A percentile compares a stretch with the other conserved stretches of the same genome.
Conservation (phyloP, 768 basidiomycete species). For the Trametes villosa region DNA sequence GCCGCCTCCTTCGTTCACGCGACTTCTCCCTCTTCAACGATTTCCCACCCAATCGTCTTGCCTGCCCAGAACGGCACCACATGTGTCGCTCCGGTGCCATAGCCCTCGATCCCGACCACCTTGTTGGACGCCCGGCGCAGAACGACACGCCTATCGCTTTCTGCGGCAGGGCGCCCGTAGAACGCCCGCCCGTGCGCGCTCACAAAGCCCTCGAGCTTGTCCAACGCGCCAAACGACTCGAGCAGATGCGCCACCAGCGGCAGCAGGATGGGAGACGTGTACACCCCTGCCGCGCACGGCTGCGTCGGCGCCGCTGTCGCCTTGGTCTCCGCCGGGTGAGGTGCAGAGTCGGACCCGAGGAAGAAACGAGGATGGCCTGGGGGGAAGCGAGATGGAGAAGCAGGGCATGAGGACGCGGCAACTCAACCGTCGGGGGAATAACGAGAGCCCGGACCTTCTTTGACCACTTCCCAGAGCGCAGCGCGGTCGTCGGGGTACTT, state of each 20-base stretch:
- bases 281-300: conserved; percentile 93
- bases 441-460: conserved; percentile 55
- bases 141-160: conserved; percentile 42
- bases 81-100: conserved; percentile 40
- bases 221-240: conserved; percentile 85
- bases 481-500: conserved; percentile 92
- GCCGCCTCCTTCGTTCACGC: neutral
- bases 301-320: conserved; percentile 69
- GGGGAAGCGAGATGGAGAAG: neutral
- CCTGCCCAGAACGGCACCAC: conserved; percentile 92
- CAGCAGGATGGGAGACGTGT: conserved; percentile 91
- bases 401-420: neutral
- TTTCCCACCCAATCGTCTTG: conserved; percentile 74
- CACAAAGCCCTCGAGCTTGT: conserved; percentile 80
- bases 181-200: conserved; percentile 80
- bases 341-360: conserved; percentile 96
- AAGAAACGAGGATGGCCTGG: conserved; percentile 93
- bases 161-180: conserved; percentile 52
- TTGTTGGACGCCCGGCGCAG: conserved; percentile 47
- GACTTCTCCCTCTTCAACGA: conserved; percentile 19
- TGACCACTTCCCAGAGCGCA: conserved; percentile 78
- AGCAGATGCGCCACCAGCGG: conserved; percentile 89
- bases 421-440: conserved; percentile 1
- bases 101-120: conserved; percentile 48
- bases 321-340: conserved; percentile 76